Conservation (phyloP, 805 yeast species). For the Wickerhamomyces canadensis region DNA sequence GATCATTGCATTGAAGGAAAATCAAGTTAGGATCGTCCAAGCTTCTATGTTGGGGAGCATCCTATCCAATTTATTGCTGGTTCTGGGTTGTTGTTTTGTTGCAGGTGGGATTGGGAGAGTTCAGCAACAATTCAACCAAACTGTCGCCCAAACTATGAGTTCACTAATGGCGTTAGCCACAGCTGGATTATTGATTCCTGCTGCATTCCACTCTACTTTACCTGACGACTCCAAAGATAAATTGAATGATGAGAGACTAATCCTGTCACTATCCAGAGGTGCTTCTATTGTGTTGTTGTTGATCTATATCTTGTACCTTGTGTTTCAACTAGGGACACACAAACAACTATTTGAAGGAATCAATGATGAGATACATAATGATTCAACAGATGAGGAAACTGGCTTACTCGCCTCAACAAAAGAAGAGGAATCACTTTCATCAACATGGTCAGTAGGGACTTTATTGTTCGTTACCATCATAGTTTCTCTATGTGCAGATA, state of each 20-base stretch:
- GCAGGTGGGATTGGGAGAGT: constrained; percentile 86
- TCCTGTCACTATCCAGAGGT: constrained; percentile 77
- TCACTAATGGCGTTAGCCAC: constrained; percentile 89
- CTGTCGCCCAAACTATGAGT: constrained; percentile 97
- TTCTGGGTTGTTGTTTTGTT: constrained; percentile 91
- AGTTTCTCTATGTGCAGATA: constrained; percentile 91
- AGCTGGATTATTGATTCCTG: constrained; percentile 86
- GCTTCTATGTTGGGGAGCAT: constrained; percentile 97
- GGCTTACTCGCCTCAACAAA: constrained; percentile 14
- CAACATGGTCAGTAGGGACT: constrained; percentile 45
- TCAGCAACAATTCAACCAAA: constrained; percentile 87
- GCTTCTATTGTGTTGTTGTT: constrained; percentile 73
- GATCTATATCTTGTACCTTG: constrained; percentile 71
- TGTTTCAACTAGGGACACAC: constrained; percentile 90
- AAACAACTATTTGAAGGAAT: constrained; percentile 62
- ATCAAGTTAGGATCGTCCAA: constrained; percentile 91
- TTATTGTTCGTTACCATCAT: constrained; percentile 64
- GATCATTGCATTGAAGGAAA: constrained; percentile 76
- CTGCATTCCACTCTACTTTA: constrained; percentile 86
- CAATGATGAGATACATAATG: constrained; percentile 32
- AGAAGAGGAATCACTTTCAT: constrained; percentile 37
- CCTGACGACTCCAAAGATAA: constrained; percentile 33
- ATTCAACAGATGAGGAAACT: constrained; percentile 6
- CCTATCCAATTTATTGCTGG: constrained; percentile 80
- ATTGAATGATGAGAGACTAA: constrained; percentile 31